These are phyloP conservation scores for Orbilia oligospora DNA, from an alignment of 2,329 filamentous ascomycete genomes.

Conservation along the genomic window DNA sequence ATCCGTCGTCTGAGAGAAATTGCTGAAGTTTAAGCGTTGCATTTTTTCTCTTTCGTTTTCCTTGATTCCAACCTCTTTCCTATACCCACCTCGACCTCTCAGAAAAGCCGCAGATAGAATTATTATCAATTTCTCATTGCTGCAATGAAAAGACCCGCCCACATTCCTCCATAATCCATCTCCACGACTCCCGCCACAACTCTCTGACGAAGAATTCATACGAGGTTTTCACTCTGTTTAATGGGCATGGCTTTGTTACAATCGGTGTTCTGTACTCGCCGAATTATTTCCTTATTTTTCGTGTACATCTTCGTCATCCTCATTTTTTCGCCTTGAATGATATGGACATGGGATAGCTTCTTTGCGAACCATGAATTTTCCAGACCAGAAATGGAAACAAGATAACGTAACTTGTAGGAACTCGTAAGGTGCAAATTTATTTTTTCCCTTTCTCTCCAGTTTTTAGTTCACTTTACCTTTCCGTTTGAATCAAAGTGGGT, in stretches of 20 bases:
- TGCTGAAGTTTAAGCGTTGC: constrained; percentile 82
- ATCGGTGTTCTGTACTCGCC: constrained; percentile 44
- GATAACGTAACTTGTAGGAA: constrained; percentile 12
- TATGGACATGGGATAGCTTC: constrained; percentile 47
- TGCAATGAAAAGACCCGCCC: constrained; percentile 12
- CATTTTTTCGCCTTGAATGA: constrained; percentile 42
- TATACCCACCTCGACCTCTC: constrained; percentile 56
- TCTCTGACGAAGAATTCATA: constrained; percentile 45
- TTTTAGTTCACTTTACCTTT: background rate
- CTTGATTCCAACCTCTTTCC: constrained; percentile 42
- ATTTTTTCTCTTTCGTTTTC: constrained; percentile 49
- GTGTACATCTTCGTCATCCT: constrained; percentile 51
- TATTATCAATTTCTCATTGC: constrained; percentile 31
- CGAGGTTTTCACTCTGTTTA: constrained; percentile 60
- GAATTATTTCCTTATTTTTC: constrained; percentile 42
- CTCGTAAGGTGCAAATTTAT: too few species aligned
- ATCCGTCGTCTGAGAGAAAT: constrained; percentile 98
- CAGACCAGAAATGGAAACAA: constrained; percentile 30
- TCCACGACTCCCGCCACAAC: constrained; percentile 40
- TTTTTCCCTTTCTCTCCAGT: background rate
- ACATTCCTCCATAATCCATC: constrained; percentile 41
- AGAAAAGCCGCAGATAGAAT: constrained; percentile 52
- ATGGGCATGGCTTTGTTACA: constrained; percentile 61
- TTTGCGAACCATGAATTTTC: constrained; percentile 49
- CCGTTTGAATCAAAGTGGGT: background rate